A percentile compares a stretch with the other conserved stretches of the same genome.
These are phyloP conservation scores for Boechera stricta DNA, from an alignment of 345 rosid species.

Conservation along the genomic window DNA sequence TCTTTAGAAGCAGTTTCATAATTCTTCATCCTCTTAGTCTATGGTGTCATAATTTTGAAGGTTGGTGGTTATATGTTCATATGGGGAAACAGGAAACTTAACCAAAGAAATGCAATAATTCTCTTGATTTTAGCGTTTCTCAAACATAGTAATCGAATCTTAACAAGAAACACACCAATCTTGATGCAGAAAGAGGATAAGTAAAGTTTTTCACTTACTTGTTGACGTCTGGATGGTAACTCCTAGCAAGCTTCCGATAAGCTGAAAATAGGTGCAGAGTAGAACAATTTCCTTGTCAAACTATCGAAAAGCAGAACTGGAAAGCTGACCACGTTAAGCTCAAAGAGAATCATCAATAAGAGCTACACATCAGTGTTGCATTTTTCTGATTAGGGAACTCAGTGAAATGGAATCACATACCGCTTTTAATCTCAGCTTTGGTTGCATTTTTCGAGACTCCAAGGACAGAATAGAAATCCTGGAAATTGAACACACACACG, in stretches of 20 bases:
- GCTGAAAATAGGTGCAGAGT: conserved; percentile 57
- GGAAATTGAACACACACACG: conserved; percentile 34
- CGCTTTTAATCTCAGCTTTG: conserved; percentile 95
- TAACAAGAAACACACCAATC: conserved; percentile 14
- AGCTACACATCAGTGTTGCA: conserved; percentile 13
- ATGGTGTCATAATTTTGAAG: neutral
- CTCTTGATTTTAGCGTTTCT: conserved; percentile 1
- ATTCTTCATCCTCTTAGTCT: conserved; percentile 6
- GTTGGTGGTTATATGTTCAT: neutral
- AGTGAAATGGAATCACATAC: conserved; percentile 49
- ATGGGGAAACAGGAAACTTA: neutral
- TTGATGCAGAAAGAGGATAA: conserved; percentile 13
- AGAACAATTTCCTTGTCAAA: conserved; percentile 16
- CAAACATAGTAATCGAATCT: neutral
- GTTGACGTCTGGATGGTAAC: conserved; percentile 96
- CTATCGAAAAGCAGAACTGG: conserved; percentile 6
- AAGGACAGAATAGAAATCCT: conserved; percentile 93
- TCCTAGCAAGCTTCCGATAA: conserved; percentile 96
- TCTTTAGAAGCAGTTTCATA: conserved; percentile 9
- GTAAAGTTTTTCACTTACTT: conserved; percentile 60
- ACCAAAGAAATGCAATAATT: neutral
- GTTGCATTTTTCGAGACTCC: conserved; percentile 89
- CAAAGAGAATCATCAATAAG: conserved; percentile 1
- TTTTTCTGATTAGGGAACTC: neutral
- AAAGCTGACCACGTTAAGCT: conserved; percentile 2